These are phyloP conservation scores for Nigrospora oryzae DNA, from an alignment of 2,329 filamentous ascomycete genomes.

Conservation along the genomic window DNA sequence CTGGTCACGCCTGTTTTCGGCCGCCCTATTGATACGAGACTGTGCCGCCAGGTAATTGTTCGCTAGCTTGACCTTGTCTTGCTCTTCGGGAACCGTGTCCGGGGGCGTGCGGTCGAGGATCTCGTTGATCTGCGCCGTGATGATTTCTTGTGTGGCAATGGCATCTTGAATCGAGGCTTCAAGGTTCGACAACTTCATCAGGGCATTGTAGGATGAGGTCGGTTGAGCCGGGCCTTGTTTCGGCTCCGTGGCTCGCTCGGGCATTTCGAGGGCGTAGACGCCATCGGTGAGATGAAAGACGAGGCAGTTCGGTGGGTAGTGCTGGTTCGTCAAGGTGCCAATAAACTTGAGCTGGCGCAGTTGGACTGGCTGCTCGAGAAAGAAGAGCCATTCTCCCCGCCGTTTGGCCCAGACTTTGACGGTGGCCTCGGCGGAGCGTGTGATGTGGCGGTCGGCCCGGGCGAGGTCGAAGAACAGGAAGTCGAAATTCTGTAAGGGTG, in stretches of 20 bases:
- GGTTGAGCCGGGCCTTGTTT: constrained; percentile 42
- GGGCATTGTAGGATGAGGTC: constrained; percentile 76
- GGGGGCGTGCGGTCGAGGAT: constrained; percentile 34
- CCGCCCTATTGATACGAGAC: constrained; percentile 54
- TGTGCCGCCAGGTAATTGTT: constrained; percentile 53
- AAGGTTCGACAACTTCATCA: constrained; percentile 82
- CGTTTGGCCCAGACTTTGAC: constrained; percentile 67
- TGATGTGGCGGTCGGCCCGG: constrained; percentile 51
- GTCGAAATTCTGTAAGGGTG: constrained; percentile 61
- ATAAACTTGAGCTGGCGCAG: constrained; percentile 71
- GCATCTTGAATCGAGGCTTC: constrained; percentile 90
- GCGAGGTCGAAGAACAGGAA: constrained; percentile 79
- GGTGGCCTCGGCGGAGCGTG: constrained; percentile 55
- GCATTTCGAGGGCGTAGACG: constrained; percentile 72
- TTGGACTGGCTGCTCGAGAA: constrained; percentile 67
- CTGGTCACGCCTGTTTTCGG: constrained; percentile 56
- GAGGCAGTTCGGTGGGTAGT: constrained; percentile 73
- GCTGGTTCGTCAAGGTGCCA: constrained; percentile 60
- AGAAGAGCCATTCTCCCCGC: constrained; percentile 45
- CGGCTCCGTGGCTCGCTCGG: constrained; percentile 37
- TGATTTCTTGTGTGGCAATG: constrained; percentile 62
- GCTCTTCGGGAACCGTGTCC: constrained; percentile 36
- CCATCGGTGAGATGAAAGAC: constrained; percentile 82
- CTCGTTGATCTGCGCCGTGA: constrained; percentile 71
- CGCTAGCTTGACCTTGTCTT: constrained; percentile 39